Conservation (phyloP, 2,329 filamentous ascomycete genomes). For the Stachybotrys echinatus region DNA sequence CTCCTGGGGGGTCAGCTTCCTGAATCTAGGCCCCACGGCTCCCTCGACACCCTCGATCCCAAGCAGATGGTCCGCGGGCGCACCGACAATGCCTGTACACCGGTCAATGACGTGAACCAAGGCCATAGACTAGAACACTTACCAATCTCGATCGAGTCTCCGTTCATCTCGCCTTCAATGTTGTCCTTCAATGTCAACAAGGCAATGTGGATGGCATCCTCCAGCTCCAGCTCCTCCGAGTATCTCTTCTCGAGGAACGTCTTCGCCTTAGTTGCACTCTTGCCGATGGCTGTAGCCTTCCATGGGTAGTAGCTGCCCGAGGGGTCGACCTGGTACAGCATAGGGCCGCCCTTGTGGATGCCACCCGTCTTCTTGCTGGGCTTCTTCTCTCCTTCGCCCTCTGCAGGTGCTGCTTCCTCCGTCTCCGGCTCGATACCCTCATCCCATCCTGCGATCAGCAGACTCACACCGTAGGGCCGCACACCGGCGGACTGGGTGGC, state of each 20-base stretch:
- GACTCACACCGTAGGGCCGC: slow-evolving; percentile 89
- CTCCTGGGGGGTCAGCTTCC: slow-evolving; percentile 93
- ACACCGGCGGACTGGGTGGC: slow-evolving; percentile 98
- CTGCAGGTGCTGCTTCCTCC: slow-evolving; percentile 49
- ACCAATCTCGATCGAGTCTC: slow-evolving; percentile 98
- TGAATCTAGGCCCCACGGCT: slow-evolving; percentile 79
- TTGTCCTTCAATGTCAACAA: slow-evolving; percentile 97
- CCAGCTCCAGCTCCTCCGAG: slow-evolving; percentile 91
- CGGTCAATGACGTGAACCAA: slow-evolving; percentile 17
- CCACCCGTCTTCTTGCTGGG: slow-evolving; percentile 84
- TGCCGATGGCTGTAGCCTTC: slow-evolving; percentile 99
- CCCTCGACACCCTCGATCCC: slow-evolving; percentile 87
- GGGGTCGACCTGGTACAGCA: slow-evolving; percentile 98
- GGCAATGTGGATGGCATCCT: slow-evolving; percentile 98
- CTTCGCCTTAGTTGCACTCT: slow-evolving; percentile 97
- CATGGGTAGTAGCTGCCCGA: slow-evolving; percentile 98
- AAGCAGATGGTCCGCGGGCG: slow-evolving; percentile 86
- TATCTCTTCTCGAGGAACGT: slow-evolving; percentile 99
- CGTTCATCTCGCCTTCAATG: slow-evolving; percentile 99
- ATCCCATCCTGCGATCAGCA: slow-evolving; percentile 96
- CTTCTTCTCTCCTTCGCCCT: slow-evolving; percentile 71
- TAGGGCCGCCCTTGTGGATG: slow-evolving; percentile 91
- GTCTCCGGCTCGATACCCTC: slow-evolving; percentile 89
- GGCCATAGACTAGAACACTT: slow-evolving; percentile 23
- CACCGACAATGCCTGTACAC: slow-evolving; percentile 78